Percentiles rank a stretch among this genome's conserved stretches.
These are phyloP conservation scores for Citrus trifoliata DNA, from an alignment of 345 rosid species.

Conservation along the genomic window DNA sequence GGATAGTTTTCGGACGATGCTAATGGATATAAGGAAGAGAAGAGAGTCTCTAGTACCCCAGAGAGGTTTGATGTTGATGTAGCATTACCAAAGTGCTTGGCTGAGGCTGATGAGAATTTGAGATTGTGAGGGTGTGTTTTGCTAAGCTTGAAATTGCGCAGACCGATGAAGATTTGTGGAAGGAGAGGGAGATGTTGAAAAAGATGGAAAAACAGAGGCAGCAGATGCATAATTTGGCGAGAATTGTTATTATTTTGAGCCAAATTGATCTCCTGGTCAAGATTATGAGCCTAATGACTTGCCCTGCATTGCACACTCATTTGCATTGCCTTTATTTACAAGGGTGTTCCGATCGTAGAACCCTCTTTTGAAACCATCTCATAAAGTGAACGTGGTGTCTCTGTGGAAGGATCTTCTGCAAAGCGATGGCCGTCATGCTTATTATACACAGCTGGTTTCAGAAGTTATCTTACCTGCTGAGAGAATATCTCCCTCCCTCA, in stretches of 20 bases:
- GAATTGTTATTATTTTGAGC: conserved; percentile 40
- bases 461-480: too few relatives aligned
- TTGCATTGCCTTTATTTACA: conserved; percentile 71
- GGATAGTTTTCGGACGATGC: conserved; percentile 67
- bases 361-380: conserved; percentile 66
- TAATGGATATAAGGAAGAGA: conserved; percentile 36
- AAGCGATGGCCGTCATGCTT: too few relatives aligned
- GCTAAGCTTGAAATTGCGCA: not conserved
- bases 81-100: too few relatives aligned
- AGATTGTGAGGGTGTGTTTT: too few relatives aligned
- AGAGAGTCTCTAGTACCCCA: conserved; percentile 45
- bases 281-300: conserved; percentile 77
- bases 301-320: conserved; percentile 68
- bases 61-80: conserved; percentile 35
- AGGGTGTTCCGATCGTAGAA: conserved; percentile 93
- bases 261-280: conserved; percentile 48
- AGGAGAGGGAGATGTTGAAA: conserved; percentile 69
- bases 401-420: too few relatives aligned
- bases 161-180: conserved; percentile 74
- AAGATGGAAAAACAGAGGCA: conserved; percentile 43
- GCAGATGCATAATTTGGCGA: conserved; percentile 64
- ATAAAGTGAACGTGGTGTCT: not conserved
- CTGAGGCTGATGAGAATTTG: too few relatives aligned
- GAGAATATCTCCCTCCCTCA: too few relatives aligned
- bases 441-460: too few relatives aligned